Evolutionary conservation across 2,329 filamentous ascomycete genomes (phyloP), one percentile per base, ranked within the genome.

Genomic region (Ophioceras dolichostomum): DNA sequence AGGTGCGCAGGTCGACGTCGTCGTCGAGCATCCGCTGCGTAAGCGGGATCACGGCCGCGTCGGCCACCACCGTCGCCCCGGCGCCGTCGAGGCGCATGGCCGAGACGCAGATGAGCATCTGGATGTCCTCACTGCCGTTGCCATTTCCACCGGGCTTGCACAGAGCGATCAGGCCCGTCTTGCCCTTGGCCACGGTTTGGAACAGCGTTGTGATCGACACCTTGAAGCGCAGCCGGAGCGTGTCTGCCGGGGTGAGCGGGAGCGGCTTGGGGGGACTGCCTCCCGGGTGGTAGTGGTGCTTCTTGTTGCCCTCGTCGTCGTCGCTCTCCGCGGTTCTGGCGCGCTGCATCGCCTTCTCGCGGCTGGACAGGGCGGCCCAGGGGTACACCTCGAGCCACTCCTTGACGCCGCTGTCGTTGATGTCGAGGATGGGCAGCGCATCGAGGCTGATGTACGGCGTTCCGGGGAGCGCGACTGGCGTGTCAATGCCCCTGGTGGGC

Each of bases 11-110:
- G 32, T 50, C 44, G 1, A 45, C 44, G 28, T 45, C 1, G 50
- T 55, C 10, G 14, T 45, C 29, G 7, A 67, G 40, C 3, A 62
- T 41, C 0, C 54, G 44, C 4, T 39, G 38, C 0, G 65, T 67
- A 6, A 68, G 43, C 0, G 66, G 62, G 2, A 72, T 49, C 3
- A 64, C 57, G 0, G 65, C 67, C 1, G 64, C 65, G 41, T 71
- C 68, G 4, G 65, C 53, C 2, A 67, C 60, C 6, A 65, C 53
- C 2, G 57, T 61, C 1, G 52, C 58, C 14, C 57, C 52, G 10
- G 63, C 55, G 1, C 50, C 56, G 39, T 71, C 65, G 6, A 71
- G 49, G 2, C 63, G 55, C 19, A 70, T 42, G 2, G 62, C 58
- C 3, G 59, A 64, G 8, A 66, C 54, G 37, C 67, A 55, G 2